phyloP scores from a whole-genome alignment of 208 protist species.

The Acanthamoeba culbertsoni region DNA sequence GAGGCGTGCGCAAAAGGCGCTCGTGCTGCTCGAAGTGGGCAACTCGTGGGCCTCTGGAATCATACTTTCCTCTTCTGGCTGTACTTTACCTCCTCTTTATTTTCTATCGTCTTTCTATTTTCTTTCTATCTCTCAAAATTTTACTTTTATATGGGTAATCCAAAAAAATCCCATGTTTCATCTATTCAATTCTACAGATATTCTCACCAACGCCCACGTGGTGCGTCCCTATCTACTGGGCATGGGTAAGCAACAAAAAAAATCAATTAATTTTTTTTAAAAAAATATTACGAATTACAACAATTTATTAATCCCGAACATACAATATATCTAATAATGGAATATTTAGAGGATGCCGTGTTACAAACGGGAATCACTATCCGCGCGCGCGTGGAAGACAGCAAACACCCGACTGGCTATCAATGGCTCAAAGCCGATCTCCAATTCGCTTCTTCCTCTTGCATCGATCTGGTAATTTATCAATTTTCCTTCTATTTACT shows the following conservation, averaged over 20 bases:
- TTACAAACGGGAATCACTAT: not conserved
- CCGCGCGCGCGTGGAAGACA: not conserved
- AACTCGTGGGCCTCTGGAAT: conserved; percentile 42
- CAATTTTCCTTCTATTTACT: not conserved
- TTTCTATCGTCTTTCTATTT: too few species aligned
- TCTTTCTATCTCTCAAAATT: too few species aligned
- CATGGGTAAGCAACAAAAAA: too few species aligned
- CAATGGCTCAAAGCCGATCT: not conserved
- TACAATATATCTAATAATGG: too few species aligned
- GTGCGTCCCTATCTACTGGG: not conserved
- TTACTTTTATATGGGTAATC: too few species aligned
- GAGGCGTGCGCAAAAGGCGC: not conserved
- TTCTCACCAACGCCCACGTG: conserved; percentile 10
- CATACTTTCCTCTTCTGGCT: not conserved
- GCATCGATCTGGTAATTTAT: not conserved
- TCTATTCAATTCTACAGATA: not conserved
- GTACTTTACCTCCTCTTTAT: not conserved
- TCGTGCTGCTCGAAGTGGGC: conserved; percentile 3
- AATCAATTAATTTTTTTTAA: not conserved
- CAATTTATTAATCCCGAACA: too few species aligned
- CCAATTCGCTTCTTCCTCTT: not conserved
- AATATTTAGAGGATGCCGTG: not conserved
- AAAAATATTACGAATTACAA: not conserved
- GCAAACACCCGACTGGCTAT: not conserved
- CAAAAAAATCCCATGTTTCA: too few species aligned